Evolutionary conservation across 2,329 filamentous ascomycete genomes (phyloP), one percentile per base, ranked within the genome.

Genomic region (Aspergillus fijiensis): DNA sequence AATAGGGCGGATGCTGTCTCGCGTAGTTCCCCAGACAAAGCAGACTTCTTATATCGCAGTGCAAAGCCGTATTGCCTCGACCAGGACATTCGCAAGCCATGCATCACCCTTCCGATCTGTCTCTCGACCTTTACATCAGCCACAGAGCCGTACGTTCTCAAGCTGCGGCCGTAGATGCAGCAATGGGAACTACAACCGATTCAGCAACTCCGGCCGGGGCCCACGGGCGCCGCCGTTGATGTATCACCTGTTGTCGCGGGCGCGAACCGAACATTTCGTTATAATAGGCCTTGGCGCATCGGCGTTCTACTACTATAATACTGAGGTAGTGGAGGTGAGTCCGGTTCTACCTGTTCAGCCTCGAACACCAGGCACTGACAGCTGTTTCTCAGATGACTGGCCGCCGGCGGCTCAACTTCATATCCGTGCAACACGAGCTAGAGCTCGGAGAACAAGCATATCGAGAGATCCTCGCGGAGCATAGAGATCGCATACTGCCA

Each of bases 371-470:
- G 29, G 51, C 47, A 19, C n/a, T 47, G 23, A 25, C 21, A 3
- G 1, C 9, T 2, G 14, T 31, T 23, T 27, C 25, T 3, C 64
- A 81, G 72, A 73, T 85, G 55, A 85, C 84, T 1, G 82, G 82
- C 5, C 80, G 85, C 2, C 76, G 80, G 45, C 81, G 85, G 21
- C 88, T 88, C 77, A 87, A 87, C 65, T 79, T 84, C 58, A 71
- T 87, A 14, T 77, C 78, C 1, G 69, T 77, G 1, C 65, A 73
- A 0, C 67, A 71, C 5, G 85, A 87, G 68, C 68, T 82, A 39
- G 66, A 68, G 16, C 68, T 73, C 58, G 80, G 80, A 1, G 61
- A 76, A 47, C 63, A 77, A 51, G 75, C 76, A 42, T 85, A 85
- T 64, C 67, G 78, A 3, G 71, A 83, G 64, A 74, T 82, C 0